Evolutionary conservation across 208 protist genomes (phyloP).

Genomic region (Crithidia acanthocephali): DNA sequence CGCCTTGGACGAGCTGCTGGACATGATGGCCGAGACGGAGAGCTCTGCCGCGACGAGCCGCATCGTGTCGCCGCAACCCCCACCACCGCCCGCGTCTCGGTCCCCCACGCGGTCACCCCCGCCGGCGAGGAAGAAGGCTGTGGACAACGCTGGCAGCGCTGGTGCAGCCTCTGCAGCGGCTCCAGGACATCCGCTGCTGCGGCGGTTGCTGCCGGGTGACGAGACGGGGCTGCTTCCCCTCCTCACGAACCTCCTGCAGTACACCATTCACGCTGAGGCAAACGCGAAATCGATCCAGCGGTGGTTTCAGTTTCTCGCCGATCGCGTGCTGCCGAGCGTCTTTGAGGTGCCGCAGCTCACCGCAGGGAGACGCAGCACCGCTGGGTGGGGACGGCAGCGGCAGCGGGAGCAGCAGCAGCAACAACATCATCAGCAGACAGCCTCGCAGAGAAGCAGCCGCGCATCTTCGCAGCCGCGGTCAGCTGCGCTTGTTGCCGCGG

Average conservation of each 20-base stretch:
- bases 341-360: constrained; percentile 76
- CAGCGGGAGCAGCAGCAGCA: constrained; percentile 23
- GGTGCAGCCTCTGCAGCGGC: background rate
- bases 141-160: no score
- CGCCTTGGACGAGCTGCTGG: constrained; percentile 35
- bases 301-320: constrained; percentile 73
- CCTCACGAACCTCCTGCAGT: constrained; percentile 55
- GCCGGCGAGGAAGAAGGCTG: background rate
- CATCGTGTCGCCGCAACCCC: background rate
- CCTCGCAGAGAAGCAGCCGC: constrained; percentile 3
- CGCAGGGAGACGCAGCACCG: constrained; percentile 46
- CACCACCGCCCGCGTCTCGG: background rate
- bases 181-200: constrained; percentile 19
- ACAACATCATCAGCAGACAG: background rate
- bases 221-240: constrained; percentile 61
- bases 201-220: constrained; percentile 28
- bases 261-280: constrained; percentile 61
- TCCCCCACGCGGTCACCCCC: constrained; percentile 14
- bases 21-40: constrained; percentile 22
- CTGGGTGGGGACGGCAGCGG: constrained; percentile 35
- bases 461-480: constrained; percentile 4
- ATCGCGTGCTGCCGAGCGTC: constrained; percentile 60
- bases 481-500: background rate
- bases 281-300: constrained; percentile 49
- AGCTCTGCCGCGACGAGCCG: background rate